phyloP scores from a whole-genome alignment of 345 rosid genomes.

The Rhodamnia rubescens region DNA sequence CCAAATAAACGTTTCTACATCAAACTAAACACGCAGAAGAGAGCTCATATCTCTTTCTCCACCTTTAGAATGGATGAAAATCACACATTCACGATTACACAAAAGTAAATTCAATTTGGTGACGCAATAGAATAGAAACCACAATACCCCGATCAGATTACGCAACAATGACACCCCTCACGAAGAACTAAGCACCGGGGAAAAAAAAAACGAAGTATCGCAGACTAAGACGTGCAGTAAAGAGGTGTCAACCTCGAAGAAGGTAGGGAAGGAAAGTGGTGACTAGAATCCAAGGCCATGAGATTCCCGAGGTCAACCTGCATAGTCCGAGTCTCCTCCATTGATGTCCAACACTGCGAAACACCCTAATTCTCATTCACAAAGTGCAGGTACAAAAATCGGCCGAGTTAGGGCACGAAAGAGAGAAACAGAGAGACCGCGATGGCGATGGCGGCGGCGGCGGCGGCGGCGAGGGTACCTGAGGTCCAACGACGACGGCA shows the following conservation, averaged over 20 bases:
- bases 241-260: conserved; percentile 41
- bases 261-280: conserved; percentile 34
- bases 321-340: conserved; percentile 14
- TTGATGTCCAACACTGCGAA: background rate
- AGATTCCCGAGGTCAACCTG: conserved; percentile 71
- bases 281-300: conserved; percentile 44
- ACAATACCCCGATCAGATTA: background rate
- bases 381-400: background rate
- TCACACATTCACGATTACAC: background rate
- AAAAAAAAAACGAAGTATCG: background rate
- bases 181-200: background rate
- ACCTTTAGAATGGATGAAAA: background rate
- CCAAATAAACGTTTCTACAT: background rate
- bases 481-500: background rate
- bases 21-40: background rate
- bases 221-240: background rate
- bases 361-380: background rate
- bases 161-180: background rate
- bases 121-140: background rate
- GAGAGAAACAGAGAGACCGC: background rate
- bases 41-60: background rate
- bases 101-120: background rate
- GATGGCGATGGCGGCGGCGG: background rate
- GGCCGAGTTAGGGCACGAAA: background rate
- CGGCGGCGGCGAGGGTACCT: background rate